Percentiles rank a stretch among this genome's conserved stretches.
Conservation (phyloP, 257 asterid genomes). For the Paraleonurus japonicus region DNA sequence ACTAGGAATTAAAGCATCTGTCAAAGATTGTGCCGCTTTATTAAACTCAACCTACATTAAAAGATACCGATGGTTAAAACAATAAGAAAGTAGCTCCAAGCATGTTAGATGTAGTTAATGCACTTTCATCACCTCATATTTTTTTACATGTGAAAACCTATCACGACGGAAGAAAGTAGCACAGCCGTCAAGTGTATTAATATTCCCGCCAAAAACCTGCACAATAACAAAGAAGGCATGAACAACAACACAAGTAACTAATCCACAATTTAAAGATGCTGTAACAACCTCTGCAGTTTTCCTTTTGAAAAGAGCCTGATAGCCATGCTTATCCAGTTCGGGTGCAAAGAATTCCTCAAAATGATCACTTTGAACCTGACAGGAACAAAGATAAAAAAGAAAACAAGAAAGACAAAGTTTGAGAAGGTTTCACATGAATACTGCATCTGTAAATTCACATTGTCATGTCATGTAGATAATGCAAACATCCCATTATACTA, state of each 20-base stretch:
- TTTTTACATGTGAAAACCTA: slow-evolving; percentile 91
- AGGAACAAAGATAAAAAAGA: slow-evolving; percentile 24
- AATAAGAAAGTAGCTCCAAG: slow-evolving; percentile 20
- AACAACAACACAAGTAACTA: slow-evolving; percentile 19
- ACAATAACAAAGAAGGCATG: background rate
- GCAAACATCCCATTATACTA: background rate
- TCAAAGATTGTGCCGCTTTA: slow-evolving; percentile 96
- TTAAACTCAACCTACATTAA: slow-evolving; percentile 85
- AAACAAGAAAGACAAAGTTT: background rate
- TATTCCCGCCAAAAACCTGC: slow-evolving; percentile 72
- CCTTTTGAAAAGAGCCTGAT: slow-evolving; percentile 78
- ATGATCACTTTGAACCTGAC: slow-evolving; percentile 89
- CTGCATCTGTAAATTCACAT: background rate
- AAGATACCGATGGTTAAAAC: slow-evolving; percentile 11
- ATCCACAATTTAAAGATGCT: slow-evolving; percentile 14
- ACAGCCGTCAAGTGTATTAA: slow-evolving; percentile 71
- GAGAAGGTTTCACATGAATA: background rate
- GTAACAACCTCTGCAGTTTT: slow-evolving; percentile 83
- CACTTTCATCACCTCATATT: slow-evolving; percentile 73
- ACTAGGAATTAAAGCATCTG: slow-evolving; percentile 82
- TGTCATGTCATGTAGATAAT: background rate
- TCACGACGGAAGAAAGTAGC: slow-evolving; percentile 99
- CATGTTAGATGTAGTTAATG: slow-evolving; percentile 6
- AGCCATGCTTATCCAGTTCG: slow-evolving; percentile 96
- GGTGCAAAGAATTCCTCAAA: slow-evolving; percentile 91